Conservation (phyloP, 2,329 filamentous ascomycete genomes). For the Rutstroemia sp. region DNA sequence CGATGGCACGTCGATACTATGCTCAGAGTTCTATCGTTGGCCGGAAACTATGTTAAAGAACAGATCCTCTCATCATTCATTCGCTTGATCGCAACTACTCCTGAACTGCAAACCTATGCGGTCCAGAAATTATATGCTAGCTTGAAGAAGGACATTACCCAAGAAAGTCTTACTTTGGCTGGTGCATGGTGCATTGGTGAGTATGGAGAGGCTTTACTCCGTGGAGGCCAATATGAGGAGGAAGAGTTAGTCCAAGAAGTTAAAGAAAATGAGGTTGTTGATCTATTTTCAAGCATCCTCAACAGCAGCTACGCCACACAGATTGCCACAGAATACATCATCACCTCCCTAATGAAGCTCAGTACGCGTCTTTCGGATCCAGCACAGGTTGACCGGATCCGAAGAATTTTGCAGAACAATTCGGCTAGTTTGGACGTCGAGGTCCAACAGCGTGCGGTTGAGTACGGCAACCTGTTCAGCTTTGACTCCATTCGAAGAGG, state of each 20-base stretch:
- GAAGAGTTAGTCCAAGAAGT: slow-evolving; percentile 78
- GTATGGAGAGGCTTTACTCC: slow-evolving; percentile 84
- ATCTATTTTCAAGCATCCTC: slow-evolving; percentile 85
- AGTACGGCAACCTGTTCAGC: slow-evolving; percentile 90
- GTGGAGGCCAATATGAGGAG: slow-evolving; percentile 86
- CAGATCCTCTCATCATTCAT: slow-evolving; percentile 96
- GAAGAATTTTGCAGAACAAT: slow-evolving; percentile 67
- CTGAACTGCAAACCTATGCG: slow-evolving; percentile 91
- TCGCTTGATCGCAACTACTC: slow-evolving; percentile 86
- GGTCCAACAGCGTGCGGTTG: slow-evolving; percentile 90
- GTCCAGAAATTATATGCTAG: slow-evolving; percentile 90
- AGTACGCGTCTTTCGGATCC: slow-evolving; percentile 79
- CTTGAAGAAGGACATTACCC: slow-evolving; percentile 92
- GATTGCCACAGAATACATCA: slow-evolving; percentile 89
- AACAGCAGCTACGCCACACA: slow-evolving; percentile 93
- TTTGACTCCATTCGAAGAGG: slow-evolving; percentile 82
- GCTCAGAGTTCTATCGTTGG: slow-evolving; percentile 84
- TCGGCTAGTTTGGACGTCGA: slow-evolving; percentile 89
- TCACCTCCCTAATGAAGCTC: slow-evolving; percentile 90
- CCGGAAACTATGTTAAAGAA: slow-evolving; percentile 95
- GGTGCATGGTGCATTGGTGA: slow-evolving; percentile 98
- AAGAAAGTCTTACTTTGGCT: slow-evolving; percentile 88
- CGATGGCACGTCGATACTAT: slow-evolving; percentile 98
- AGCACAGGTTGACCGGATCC: slow-evolving; percentile 78
- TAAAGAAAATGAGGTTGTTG: slow-evolving; percentile 82